Conservation (phyloP, 371 early-diverging fungal species). For the Apophysomyces elegans region DNA sequence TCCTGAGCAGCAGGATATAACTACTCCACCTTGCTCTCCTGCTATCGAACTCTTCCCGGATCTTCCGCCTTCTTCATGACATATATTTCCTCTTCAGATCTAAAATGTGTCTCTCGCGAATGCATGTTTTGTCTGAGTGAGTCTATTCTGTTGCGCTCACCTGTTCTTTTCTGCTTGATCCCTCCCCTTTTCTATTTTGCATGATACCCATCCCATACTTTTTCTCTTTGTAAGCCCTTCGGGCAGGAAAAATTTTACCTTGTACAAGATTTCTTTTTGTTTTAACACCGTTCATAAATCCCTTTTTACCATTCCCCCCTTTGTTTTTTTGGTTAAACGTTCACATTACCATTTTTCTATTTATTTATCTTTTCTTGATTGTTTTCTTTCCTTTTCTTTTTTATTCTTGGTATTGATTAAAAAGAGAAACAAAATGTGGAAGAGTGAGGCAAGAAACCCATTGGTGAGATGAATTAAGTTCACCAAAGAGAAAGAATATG, state of each 20-base stretch:
- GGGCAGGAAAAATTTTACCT: too few relatives aligned
- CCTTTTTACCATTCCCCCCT: not conserved
- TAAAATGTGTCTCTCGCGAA: not conserved
- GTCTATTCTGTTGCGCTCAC: too few relatives aligned
- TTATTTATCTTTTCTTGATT: not conserved
- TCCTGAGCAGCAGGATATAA: constrained; percentile 7
- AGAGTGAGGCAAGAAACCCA: not conserved
- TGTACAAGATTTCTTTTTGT: not conserved
- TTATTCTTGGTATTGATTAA: not conserved
- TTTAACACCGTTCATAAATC: not conserved
- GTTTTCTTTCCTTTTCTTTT: not conserved
- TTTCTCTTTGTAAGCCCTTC: too few relatives aligned
- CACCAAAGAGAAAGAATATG: not conserved
- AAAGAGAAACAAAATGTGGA: not conserved
- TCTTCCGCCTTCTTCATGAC: not conserved
- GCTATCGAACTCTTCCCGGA: constrained; percentile 4
- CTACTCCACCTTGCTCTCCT: constrained; percentile 2
- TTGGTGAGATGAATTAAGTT: not conserved
- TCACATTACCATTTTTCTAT: not conserved
- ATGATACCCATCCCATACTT: too few relatives aligned
- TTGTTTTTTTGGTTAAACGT: not conserved
- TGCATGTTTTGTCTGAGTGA: not conserved
- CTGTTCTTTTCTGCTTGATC: too few relatives aligned
- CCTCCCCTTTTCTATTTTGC: too few relatives aligned
- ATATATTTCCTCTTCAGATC: not conserved